Base-by-base conservation (phyloP, 176 grass and related monocot species). In the Paspalum notatum region DNA sequence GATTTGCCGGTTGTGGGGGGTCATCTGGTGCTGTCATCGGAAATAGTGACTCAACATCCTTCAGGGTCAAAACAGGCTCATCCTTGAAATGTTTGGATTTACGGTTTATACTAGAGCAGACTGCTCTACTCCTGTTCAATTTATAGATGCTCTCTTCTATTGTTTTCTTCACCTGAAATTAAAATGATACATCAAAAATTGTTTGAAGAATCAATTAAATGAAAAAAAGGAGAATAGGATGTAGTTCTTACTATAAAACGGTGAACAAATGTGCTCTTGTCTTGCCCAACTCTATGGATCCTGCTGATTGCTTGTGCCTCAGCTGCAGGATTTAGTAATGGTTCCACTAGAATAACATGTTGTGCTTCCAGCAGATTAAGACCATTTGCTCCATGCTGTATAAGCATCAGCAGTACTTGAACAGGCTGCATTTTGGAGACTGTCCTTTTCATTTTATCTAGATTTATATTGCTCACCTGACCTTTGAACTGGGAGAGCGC, bases 331-430 rank as follows among this genome's bases (percentile, higher is more conserved):
- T 98, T 98, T 43, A 98, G 65, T 58, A 98, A 88, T 70, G 92
- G 92, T 49, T 98, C 95, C 45, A 94, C 58, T 51, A 98, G 74
- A 82, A 98, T 90, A 66, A 98, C 92, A 84, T 98, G 92, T 46
- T 93, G 95, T 75, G 92, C 95, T 93, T 98, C 95, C 22, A 98
- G 80, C n/a, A 98, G 91, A 92, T 98, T 98, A 67, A 98, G 92
- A 82, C 95, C 92, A 53, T 94, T 98, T 40, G 95, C 92, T 8
- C 95, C 95, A 70, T 98, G 92, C 59, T 93, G 88, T 50, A 94
- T 89, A 77, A 94, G 90, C 95, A 98, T 98, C 86, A 98, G 72
- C 37, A 98, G 79, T 52, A 95, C 95, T 83, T 93, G 92, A 87
- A 89, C 60, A 62, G 81, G 68, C 44, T 74, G 87, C 49, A 52